Evolutionary conservation across 139 green algal species (phyloP), one percentile per base, ranked within the genome.

Genomic region (Closterium sp.): DNA sequence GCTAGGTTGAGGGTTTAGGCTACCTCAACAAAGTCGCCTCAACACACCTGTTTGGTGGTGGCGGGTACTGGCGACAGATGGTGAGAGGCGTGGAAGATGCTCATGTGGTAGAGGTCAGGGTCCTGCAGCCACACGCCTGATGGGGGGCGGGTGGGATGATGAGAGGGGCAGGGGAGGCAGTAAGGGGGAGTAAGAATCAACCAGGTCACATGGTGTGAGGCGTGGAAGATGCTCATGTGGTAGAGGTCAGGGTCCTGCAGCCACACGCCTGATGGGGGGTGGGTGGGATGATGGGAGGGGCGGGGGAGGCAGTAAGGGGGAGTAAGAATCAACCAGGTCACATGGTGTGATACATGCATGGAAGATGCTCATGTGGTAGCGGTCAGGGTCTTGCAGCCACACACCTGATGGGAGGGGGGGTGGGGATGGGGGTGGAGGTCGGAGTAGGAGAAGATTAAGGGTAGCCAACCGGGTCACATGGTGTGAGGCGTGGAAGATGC

Each of bases 61-160:
- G 91, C 91, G 8, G 35, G 87, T n/a, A 93, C 35, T 21, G 91
- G 69, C 9, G 38, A 23, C 12, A 92, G 28, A 89, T 93, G 87
- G 76, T 93, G 76, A 25, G 91, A 93, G 23, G 91, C 91, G 28
- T 93, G 91, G 7, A 36, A 92, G 32, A 93, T 32, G 38, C 87
- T 92, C 35, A 92, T 38, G 88, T 93, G 91, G 88, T 92, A 93
- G 38, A 93, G 89, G 43, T 30, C 36, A 23, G 87, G 66, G 81
- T 93, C 91, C 81, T 93, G 91, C 7, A 87, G 89, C 91, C 91
- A 93, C 32, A 93, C 91, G 2, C 43, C 91, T 93, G 55, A 19
- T 76, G 55, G 55, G 55, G 36, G 36, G 36, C 6, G 36, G 36
- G 36, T 55, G 36, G 16, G 38, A 10, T 23, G 21, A 21, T 19